These are phyloP conservation scores for Boletus pseudopeckii DNA, from an alignment of 768 basidiomycete species.

Conservation along the genomic window DNA sequence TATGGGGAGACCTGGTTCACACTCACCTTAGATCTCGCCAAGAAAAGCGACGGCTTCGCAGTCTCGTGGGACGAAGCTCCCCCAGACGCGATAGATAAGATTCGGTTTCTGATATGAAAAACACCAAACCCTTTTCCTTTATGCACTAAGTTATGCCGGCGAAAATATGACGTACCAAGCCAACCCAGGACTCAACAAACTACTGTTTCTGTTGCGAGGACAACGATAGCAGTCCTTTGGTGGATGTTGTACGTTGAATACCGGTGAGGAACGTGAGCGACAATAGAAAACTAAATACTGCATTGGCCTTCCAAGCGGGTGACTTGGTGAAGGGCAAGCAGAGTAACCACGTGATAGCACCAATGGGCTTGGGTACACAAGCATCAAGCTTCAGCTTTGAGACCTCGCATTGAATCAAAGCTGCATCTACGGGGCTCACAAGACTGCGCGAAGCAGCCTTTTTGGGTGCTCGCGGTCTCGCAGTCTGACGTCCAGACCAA, in stretches of 20 bases:
- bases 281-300: background rate
- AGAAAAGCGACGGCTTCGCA: background rate
- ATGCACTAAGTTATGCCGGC: background rate
- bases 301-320: background rate
- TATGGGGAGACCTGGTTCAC: background rate
- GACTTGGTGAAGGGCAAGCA: constrained; percentile 2
- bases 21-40: constrained; percentile 3
- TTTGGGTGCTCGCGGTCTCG: constrained; percentile 3
- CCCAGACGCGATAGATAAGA: constrained; percentile 10
- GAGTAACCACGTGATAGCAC: constrained; percentile 4
- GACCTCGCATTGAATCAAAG: too few relatives aligned
- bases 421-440: background rate
- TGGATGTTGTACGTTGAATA: background rate
- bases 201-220: background rate
- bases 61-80: constrained; percentile 29
- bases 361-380: background rate
- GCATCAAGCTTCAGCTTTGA: background rate
- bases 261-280: background rate
- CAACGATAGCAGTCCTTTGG: background rate
- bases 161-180: background rate
- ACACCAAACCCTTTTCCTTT: background rate
- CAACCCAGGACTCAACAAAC: background rate
- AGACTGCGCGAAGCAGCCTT: constrained; percentile 21
- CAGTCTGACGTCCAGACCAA: constrained; percentile 9
- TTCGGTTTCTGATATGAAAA: background rate